Conservation (phyloP, 345 rosid species). For the Eutrema heterophyllum region DNA sequence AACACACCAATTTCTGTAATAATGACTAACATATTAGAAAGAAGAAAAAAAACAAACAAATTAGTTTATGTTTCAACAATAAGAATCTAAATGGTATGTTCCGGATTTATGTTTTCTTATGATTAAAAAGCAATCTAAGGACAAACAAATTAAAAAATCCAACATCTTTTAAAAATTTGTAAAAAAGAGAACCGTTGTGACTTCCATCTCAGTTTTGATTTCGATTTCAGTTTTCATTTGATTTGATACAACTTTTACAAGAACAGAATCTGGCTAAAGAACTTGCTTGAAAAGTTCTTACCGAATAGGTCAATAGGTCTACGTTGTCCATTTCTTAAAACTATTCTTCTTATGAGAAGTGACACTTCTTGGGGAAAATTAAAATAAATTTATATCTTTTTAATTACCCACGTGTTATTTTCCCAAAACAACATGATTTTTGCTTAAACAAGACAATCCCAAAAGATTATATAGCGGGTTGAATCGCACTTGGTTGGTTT, state of each 20-base stretch:
- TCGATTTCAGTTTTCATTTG: background rate
- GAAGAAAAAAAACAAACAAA: background rate
- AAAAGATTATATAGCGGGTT: too few species aligned
- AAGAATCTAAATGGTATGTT: background rate
- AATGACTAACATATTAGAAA: too few species aligned
- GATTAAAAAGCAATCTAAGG: background rate
- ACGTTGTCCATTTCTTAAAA: too few species aligned
- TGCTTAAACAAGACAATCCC: too few species aligned
- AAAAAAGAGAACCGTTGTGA: background rate
- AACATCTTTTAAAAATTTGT: background rate
- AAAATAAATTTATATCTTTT: too few species aligned
- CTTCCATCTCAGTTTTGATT: background rate
- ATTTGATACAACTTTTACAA: background rate
- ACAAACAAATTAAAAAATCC: background rate
- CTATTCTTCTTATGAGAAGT: too few species aligned
- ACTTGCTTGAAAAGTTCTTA: slow-evolving; percentile 16
- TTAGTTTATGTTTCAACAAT: background rate
- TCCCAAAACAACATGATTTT: too few species aligned
- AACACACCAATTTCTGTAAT: too few species aligned
- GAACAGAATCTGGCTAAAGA: background rate
- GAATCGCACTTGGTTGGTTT: too few species aligned
- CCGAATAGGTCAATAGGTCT: background rate
- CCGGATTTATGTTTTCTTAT: background rate
- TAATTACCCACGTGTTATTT: too few species aligned
- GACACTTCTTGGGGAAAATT: background rate